Evolutionary conservation across 768 basidiomycete species (phyloP).

Genomic region (Lentinula raphanica): DNA sequence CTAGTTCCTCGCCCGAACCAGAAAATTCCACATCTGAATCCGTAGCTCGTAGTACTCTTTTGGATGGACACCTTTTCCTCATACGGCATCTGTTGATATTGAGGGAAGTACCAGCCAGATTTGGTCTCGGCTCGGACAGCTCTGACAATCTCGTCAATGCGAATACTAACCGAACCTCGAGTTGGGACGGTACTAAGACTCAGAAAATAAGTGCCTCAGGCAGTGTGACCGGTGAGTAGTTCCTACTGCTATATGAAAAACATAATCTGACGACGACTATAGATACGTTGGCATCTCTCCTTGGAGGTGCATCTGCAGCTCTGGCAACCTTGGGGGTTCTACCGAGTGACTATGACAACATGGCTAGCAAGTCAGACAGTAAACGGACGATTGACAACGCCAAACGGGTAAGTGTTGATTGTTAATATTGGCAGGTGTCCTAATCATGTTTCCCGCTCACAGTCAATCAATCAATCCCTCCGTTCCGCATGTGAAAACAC

Average conservation of each 20-base stretch:
- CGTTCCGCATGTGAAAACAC: conserved; percentile 3
- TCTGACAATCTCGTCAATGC: conserved; percentile 38
- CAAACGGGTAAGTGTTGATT: neutral
- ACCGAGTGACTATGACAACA: neutral
- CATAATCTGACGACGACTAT: conserved; percentile 30
- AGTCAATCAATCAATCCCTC: conserved; percentile 8
- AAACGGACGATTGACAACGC: conserved; percentile 9
- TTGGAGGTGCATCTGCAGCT: no score
- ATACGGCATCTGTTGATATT: conserved; percentile 86
- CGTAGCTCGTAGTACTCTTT: conserved; percentile 9
- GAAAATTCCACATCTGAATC: neutral
- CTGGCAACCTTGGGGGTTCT: conserved; percentile 1
- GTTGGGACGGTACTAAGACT: neutral
- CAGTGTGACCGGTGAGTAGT: conserved; percentile 56
- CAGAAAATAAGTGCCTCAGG: conserved; percentile 35
- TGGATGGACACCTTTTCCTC: conserved; percentile 84
- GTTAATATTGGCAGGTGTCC: neutral
- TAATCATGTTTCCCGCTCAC: neutral
- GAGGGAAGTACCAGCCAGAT: conserved; percentile 81
- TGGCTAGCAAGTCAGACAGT: neutral
- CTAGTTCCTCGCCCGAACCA: neutral
- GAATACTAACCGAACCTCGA: conserved; percentile 53
- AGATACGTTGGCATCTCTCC: conserved; percentile 11
- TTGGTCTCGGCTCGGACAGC: conserved; percentile 56
- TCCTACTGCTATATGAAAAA: neutral